Evolutionary conservation across 2,329 filamentous ascomycete species (phyloP).

Genomic region (Tolypocladium guangdongense): DNA sequence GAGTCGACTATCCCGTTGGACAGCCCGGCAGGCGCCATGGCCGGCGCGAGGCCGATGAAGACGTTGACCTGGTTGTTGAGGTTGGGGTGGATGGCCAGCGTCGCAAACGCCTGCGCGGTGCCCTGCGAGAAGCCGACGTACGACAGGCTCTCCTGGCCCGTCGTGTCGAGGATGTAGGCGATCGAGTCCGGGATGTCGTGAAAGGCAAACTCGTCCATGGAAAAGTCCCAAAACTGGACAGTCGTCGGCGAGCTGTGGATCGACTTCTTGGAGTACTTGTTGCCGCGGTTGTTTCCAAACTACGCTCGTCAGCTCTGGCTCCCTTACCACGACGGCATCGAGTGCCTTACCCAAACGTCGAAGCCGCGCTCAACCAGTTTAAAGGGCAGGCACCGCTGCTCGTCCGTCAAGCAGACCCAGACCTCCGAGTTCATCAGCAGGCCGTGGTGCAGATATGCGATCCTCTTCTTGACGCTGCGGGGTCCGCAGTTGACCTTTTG

Average conservation of each 20-base stretch:
- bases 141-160: constrained; percentile 71
- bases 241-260: constrained; percentile 64
- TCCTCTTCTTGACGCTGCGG: constrained; percentile 62
- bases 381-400: constrained; percentile 78
- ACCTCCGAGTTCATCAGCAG: constrained; percentile 98
- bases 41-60: constrained; percentile 89
- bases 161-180: constrained; percentile 77
- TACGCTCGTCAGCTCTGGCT: constrained; percentile 22
- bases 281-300: constrained; percentile 95
- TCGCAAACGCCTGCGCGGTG: constrained; percentile 91
- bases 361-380: constrained; percentile 82
- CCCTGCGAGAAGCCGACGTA: constrained; percentile 98
- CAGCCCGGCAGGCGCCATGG: constrained; percentile 89
- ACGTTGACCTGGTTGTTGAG: constrained; percentile 91
- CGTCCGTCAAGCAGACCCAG: constrained; percentile 88
- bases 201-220: constrained; percentile 96
- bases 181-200: constrained; percentile 96
- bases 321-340: not conserved
- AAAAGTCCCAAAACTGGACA: constrained; percentile 88
- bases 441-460: constrained; percentile 91
- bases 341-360: constrained; percentile 70
- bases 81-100: constrained; percentile 80
- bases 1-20: constrained; percentile 87
- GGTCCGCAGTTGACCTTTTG: constrained; percentile 63
- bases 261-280: constrained; percentile 98